phyloP scores from a whole-genome alignment of 441 rosid genomes.

The Isatis lusitanica region DNA sequence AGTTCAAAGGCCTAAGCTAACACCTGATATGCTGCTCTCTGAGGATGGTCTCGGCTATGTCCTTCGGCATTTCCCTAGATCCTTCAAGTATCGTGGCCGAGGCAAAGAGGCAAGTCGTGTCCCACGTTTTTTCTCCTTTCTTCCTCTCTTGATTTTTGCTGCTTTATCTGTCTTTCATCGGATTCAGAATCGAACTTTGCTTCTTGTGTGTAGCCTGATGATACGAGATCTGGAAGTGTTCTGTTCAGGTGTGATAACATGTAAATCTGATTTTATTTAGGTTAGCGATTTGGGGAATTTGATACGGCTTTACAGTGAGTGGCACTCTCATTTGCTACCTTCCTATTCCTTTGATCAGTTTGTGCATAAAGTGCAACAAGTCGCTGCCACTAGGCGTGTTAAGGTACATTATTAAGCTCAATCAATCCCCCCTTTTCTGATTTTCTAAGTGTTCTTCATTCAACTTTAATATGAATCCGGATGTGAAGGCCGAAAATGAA shows the following conservation, averaged over 20 bases:
- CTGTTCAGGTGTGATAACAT: neutral
- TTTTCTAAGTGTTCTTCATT: neutral
- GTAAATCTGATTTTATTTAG: slow-evolving; percentile 33
- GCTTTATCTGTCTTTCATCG: neutral
- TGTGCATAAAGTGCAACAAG: slow-evolving; percentile 77
- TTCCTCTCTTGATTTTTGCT: neutral
- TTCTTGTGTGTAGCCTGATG: neutral
- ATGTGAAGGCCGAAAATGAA: neutral
- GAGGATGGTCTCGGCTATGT: slow-evolving; percentile 87
- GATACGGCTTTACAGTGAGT: slow-evolving; percentile 75
- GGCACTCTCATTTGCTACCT: slow-evolving; percentile 85
- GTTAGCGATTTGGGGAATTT: slow-evolving; percentile 76
- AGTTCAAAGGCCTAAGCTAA: slow-evolving; percentile 73
- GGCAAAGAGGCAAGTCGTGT: slow-evolving; percentile 65
- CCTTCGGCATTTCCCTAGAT: slow-evolving; percentile 83
- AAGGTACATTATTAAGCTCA: slow-evolving; percentile 52
- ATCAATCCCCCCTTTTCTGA: neutral
- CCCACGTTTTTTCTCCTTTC: neutral
- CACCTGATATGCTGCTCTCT: slow-evolving; percentile 75
- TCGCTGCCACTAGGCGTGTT: slow-evolving; percentile 71
- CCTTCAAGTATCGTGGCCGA: slow-evolving; percentile 75
- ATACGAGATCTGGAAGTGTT: neutral
- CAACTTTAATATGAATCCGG: neutral
- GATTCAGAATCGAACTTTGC: no score
- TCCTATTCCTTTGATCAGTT: slow-evolving; percentile 85